Base-by-base conservation (phyloP, 2,329 filamentous ascomycete species). In the Fusarium citri region DNA sequence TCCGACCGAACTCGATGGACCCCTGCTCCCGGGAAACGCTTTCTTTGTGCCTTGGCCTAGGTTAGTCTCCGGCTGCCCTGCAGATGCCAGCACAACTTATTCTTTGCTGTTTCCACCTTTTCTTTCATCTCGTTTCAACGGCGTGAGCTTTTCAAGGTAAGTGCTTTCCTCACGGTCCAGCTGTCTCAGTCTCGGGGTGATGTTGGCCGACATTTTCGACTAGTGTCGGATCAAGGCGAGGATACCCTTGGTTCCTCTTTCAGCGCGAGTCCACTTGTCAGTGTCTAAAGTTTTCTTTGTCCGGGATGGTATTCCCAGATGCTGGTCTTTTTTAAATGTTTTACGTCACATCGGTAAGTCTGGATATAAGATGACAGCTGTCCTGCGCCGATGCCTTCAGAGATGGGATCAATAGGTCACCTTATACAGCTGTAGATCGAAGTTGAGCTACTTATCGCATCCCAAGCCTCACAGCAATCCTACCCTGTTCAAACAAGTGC, bases 31-130 rank as follows among this genome's bases (percentile, higher is more conserved):
- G 15, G 54, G 54, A 31, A 26, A 28, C 31, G 31, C 31, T 47
- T 12, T 46, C 56, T 41, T 62, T 49, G 53, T 68, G 43, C 64
- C 58, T 68, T 68, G 65, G 58, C 37, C 65, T 58, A 64, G 41
- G 41, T 51, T 53, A 54, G 58, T 50, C 37, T 63, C 25, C 34
- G n/a, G 25, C 9, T 22, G 59, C 34, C 63, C 58, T 68, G 65
- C 54, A 68, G 64, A 58, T 34, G 64, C 63, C 58, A 67, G 34
- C 49, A 59, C 64, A 53, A 47, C 28, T 15, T 31, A 20, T 15
- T 50, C n/a, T 37, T 34, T 37, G 22, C n/a, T 31, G 41, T 64
- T 64, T 64, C 64, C 65, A 53, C 53, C 34, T 42, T 66, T 55
- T 49, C 43, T 25, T 53, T 67, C 48, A 45, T 54, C 30, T 46